phyloP scores from a whole-genome alignment of 2,329 filamentous ascomycete genomes.

The Cladosporium oxysporum region DNA sequence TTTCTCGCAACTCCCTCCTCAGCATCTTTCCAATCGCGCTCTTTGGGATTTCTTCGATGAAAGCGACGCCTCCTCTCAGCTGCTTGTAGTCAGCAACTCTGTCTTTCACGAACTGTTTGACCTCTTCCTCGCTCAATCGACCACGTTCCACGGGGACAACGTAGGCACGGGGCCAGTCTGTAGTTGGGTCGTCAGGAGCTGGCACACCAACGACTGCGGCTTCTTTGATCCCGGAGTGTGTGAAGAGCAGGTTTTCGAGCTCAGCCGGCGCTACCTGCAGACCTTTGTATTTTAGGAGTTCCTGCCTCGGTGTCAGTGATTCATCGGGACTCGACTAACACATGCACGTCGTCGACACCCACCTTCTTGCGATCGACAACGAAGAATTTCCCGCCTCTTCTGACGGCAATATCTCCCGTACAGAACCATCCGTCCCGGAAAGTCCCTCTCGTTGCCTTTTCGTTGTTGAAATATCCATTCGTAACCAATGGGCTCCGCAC shows the following conservation, averaged over 20 bases:
- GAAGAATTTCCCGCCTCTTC: conserved; percentile 80
- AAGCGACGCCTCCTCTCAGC: conserved; percentile 48
- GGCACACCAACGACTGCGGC: conserved; percentile 48
- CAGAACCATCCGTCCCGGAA: conserved; percentile 82
- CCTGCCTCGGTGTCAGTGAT: conserved; percentile 49
- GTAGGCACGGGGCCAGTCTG: conserved; percentile 50
- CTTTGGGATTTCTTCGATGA: conserved; percentile 51
- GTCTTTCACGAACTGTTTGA: conserved; percentile 45
- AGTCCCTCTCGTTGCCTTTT: conserved; percentile 68
- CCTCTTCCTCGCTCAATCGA: conserved; percentile 40
- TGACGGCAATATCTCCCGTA: conserved; percentile 81
- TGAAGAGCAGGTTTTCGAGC: conserved; percentile 47
- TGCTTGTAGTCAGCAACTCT: conserved; percentile 51
- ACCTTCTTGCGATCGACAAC: conserved; percentile 72
- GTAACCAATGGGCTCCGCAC: conserved; percentile 80
- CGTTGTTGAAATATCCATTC: conserved; percentile 74
- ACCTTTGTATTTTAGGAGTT: conserved; percentile 57
- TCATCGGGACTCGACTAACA: too few relatives aligned
- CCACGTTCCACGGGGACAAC: conserved; percentile 43
- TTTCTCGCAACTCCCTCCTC: conserved; percentile 46
- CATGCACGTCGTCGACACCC: neutral
- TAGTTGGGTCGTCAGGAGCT: conserved; percentile 49
- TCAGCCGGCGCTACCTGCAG: conserved; percentile 53
- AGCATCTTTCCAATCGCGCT: conserved; percentile 51
- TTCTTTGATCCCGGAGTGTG: conserved; percentile 46